Base-by-base conservation (phyloP, 1,139 yeast species). In the Suhomyces panamericanus region DNA sequence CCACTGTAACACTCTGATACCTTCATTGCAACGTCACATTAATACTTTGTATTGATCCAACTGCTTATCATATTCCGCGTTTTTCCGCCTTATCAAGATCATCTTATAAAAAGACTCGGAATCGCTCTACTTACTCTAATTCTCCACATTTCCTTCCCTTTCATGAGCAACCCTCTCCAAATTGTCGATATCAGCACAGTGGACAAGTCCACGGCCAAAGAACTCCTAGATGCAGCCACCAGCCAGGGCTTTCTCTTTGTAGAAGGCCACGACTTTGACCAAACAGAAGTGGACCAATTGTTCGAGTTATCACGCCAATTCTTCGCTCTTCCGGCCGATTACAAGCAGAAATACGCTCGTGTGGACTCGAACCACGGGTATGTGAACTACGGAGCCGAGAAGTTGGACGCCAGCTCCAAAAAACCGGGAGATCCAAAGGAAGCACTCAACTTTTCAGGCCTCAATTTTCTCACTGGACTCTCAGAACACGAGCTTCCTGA, bases 181-280 rank as follows among this genome's bases (percentile, higher is more conserved):
- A 65, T 78, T 2, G 75, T 86, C 14, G 88, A 86, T 54, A 73
- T 86, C 11, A 67, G 83, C n/a, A 52, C 57, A 6, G 56, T 75
- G 33, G 67, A 75, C 47, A 58, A 60, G 13, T 47, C 54, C 11
- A 75, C 85, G 1, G 85, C 82, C 0, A 70, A 69, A 7, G 67
- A 73, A 41, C 70, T 87, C 14, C 70, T 84, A 10, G 67, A 77
- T 4, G 93, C 93, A 1, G 88, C 89, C 7, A 69, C 80, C 13
- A 65, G 79, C 0, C 85, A 84, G 50, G 95, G 95, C 0, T 86
- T 87, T 55, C 67, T 86, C 36, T 83, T 85, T 54, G 70, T 86
- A 6, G 87, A 85, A 54, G 91, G 93, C 8, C 88, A 86, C 51
- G 83, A 77, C 7, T 82, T 86, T 58, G 64, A 80, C 0, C 76